Evolutionary conservation across 2,329 filamentous ascomycete genomes (phyloP), one percentile per base, ranked within the genome.

Genomic region (Alternaria postmessia): DNA sequence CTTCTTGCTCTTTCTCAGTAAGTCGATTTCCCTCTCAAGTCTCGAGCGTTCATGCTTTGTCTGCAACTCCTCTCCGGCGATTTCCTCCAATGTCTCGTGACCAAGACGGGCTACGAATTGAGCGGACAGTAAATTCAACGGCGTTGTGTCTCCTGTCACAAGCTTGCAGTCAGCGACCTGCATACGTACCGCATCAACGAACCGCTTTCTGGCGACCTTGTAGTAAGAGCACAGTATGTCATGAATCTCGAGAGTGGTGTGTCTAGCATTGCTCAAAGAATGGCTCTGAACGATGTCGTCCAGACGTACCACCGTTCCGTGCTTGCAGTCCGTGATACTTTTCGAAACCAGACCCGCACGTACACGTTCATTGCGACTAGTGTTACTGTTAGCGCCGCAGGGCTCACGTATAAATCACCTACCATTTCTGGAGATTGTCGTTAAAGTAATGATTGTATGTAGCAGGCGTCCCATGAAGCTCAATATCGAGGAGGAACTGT

Each of bases 141-240:
- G 54, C 1, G 16, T 22, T 8, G n/a, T 14, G 4, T 11, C 12
- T 38, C 44, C 9, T 18, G 18, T 4, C 14, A 39, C 18, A 39
- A 44, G 24, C 30, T 20, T 30, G 54, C 51, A 22, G 9, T 36
- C 30, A 1, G 30, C 20, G 2, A 46, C 24, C 30, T 51, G 54
- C 20, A 14, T 30, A 22, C 28, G 51, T 6, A 57, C 28, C 20
- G 30, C 51, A 46, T 57, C 54, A 11, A 57, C 54, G 22, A 57
- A 57, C 3, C n/a, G 24, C 51, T 57, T 57, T 5, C 46, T 28
- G 8, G 26, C 24, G 38, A 51, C 54, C 16, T 36, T 51, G 20
- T 57, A 57, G 20, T 57, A 57, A 9, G 54, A 36, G 39, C 18
- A 34, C 4, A 57, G 20, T 14, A 57, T 57, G 54, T 57, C 46